Evolutionary conservation across 495 filamentous ascomycete genomes (phyloP).

Genomic region (Penicillium ochrochloron): DNA sequence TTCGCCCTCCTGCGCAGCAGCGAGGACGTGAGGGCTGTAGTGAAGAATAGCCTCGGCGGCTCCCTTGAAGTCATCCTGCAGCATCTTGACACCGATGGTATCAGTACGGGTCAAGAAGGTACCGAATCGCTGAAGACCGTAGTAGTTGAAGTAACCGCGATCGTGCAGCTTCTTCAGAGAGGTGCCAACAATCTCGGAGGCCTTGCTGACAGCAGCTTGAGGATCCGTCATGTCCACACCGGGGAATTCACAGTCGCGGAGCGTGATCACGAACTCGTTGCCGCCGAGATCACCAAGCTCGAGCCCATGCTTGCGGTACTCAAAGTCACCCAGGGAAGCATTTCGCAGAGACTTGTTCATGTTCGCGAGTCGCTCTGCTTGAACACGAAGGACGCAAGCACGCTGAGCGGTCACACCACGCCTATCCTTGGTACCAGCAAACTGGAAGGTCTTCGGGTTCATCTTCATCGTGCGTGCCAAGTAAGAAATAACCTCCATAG

Average conservation of each 20-base stretch:
- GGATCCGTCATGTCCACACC: conserved; percentile 47
- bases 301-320: conserved; percentile 69
- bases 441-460: conserved; percentile 71
- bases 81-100: conserved; percentile 77
- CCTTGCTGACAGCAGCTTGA: conserved; percentile 43
- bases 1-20: conserved; percentile 46
- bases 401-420: conserved; percentile 87
- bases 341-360: conserved; percentile 66
- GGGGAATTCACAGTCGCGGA: conserved; percentile 77
- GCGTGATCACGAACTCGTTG: conserved; percentile 90
- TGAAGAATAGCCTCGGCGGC: conserved; percentile 75
- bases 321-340: conserved; percentile 75
- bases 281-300: conserved; percentile 82
- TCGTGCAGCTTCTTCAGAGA: conserved; percentile 59
- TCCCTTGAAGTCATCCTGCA: conserved; percentile 77
- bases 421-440: conserved; percentile 93
- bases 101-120: conserved; percentile 82
- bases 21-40: conserved; percentile 60
- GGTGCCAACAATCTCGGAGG: conserved; percentile 58
- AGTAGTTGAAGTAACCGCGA: conserved; percentile 94
- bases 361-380: conserved; percentile 62
- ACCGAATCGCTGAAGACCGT: conserved; percentile 92
- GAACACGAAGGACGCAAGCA: conserved; percentile 70
- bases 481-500: conserved; percentile 85
- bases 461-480: conserved; percentile 70